phyloP scores from a whole-genome alignment of 129 eudicot species.

The Pulicaria dysenterica region DNA sequence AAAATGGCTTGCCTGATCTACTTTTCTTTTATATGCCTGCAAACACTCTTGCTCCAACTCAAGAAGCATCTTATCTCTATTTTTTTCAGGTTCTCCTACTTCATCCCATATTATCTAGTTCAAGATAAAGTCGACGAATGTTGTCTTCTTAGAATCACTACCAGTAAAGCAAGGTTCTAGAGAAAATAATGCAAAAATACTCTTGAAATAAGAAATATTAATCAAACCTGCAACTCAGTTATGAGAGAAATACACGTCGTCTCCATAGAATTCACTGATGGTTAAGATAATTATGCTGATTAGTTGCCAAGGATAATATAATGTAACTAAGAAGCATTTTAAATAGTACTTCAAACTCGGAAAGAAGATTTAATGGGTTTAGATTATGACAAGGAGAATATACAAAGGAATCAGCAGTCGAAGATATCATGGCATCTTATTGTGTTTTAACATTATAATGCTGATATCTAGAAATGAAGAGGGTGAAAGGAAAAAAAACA shows the following conservation, averaged over 20 bases:
- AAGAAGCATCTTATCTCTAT: conserved; percentile 70
- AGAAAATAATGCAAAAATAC: conserved; percentile 13
- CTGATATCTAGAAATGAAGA: not conserved
- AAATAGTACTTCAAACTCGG: no score
- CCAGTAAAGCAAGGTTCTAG: not conserved
- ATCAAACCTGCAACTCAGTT: conserved; percentile 33
- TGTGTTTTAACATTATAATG: not conserved
- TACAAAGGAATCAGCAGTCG: no score
- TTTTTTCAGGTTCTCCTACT: conserved; percentile 65
- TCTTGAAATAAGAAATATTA: conserved; percentile 14
- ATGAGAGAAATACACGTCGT: conserved; percentile 33
- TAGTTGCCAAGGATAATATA: conserved; percentile 17
- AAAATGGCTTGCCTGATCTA: conserved; percentile 59
- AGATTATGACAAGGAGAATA: not conserved
- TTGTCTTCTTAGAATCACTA: not conserved
- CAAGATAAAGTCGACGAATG: not conserved
- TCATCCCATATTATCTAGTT: conserved; percentile 76
- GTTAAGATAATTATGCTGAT: conserved; percentile 17
- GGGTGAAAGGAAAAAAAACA: no score
- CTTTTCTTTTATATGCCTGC: conserved; percentile 63
- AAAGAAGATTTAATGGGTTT: not conserved
- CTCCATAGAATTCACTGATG: conserved; percentile 16
- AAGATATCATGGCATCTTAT: not conserved
- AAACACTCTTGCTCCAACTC: conserved; percentile 76
- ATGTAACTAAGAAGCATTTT: conserved; percentile 3